Evolutionary conservation across 495 filamentous ascomycete genomes (phyloP), one percentile per base, ranked within the genome.

Genomic region (Aeminium ludgeri): DNA sequence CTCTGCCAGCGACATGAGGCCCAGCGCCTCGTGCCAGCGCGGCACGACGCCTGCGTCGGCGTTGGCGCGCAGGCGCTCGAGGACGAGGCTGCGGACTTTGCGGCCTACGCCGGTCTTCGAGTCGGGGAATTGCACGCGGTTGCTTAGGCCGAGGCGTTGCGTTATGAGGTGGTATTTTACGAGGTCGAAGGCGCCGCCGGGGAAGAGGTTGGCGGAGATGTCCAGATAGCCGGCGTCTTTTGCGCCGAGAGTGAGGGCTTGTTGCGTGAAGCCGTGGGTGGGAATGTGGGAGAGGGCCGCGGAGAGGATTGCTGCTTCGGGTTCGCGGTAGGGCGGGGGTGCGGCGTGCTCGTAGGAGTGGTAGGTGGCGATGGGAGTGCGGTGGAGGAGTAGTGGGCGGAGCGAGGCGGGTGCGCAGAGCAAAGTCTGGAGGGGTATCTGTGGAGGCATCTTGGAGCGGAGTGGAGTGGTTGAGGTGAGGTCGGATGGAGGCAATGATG

Each of bases 11-110:
- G 89, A 81, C 78, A 95, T 87, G 41, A 93, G 63, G 8, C 83
- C 83, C 2, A 97, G 67, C 23, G 89, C 89, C 80, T 93, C 84
- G 61, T 87, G 82, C 84, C 81, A 92, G 36, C 75, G 65, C 38
- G 70, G 63, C 35, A 80, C 71, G 16, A 94, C 64, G 2, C 71
- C 51, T 8, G 37, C 40, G 6, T 52, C 66, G 16, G 49, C 54
- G 57, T 95, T 95, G 50, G 73, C 80, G 39, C 67, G 59, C 48
- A 97, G 53, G 38, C 89, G 54, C 58, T 77, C 75, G 66, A 85
- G 69, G 29, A 78, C 66, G 39, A 95, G 48, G 6, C 55, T 56
- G 55, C 75, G 68, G 0, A 84, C 72, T 49, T 72, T 78, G 19
- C 66, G 65, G 10, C 72, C 64, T 7, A 70, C 59, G 2, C 59